These are phyloP conservation scores for Pichia paraexigua DNA, from an alignment of 805 yeast species.

Conservation along the genomic window DNA sequence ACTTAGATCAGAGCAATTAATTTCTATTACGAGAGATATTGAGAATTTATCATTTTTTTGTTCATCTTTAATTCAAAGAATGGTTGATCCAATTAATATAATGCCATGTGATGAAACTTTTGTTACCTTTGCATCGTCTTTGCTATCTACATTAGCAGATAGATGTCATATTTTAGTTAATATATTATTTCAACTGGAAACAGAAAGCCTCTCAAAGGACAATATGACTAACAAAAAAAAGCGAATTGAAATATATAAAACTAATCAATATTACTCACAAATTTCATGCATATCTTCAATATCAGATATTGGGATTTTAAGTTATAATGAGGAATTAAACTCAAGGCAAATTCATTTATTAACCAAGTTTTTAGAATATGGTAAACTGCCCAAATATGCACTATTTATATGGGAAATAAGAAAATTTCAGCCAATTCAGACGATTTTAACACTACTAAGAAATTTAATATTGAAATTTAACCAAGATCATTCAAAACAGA, in stretches of 20 bases:
- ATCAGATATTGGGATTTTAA: conserved; percentile 8
- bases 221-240: not conserved
- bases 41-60: conserved; percentile 17
- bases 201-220: not conserved
- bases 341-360: conserved; percentile 17
- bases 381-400: conserved; percentile 17
- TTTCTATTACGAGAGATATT: conserved; percentile 6
- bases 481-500: not conserved
- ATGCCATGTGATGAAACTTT: conserved; percentile 14
- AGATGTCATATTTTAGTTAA: conserved; percentile 15
- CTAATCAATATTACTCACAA: not conserved
- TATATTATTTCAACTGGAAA: conserved; percentile 9
- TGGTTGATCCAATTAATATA: conserved; percentile 15
- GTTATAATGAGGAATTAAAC: conserved; percentile 6
- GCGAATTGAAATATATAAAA: not conserved
- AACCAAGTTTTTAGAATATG: conserved; percentile 16
- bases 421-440: conserved; percentile 22
- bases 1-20: conserved; percentile 4
- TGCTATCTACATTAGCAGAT: conserved; percentile 17
- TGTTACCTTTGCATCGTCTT: conserved; percentile 13
- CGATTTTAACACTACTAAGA: conserved; percentile 14
- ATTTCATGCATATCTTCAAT: conserved; percentile 9
- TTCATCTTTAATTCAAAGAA: conserved; percentile 16
- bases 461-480: conserved; percentile 12
- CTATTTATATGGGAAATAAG: conserved; percentile 21